Evolutionary conservation across 495 filamentous ascomycete genomes (phyloP).

Genomic region (Aspergillus heteromorphus): DNA sequence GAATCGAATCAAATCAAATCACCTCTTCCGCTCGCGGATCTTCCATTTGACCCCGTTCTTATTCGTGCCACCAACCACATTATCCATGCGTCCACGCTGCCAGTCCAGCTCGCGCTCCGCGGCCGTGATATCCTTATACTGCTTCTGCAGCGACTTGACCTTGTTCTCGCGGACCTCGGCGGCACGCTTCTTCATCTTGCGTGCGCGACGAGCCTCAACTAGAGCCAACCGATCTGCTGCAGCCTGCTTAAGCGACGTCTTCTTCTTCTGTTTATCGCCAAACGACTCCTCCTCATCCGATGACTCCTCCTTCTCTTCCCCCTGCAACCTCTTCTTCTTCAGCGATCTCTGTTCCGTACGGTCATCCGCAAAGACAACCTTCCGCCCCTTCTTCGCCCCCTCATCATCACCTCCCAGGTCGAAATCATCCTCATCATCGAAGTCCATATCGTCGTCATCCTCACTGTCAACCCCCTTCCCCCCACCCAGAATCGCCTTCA

Average conservation of each 20-base stretch:
- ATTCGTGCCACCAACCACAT: constrained; percentile 71
- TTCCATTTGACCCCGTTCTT: constrained; percentile 81
- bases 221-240: constrained; percentile 37
- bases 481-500: constrained; percentile 24
- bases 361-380: constrained; percentile 54
- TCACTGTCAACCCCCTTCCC: constrained; percentile 19
- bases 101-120: constrained; percentile 74
- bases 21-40: constrained; percentile 67
- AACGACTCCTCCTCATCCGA: constrained; percentile 28
- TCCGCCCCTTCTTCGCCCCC: constrained; percentile 29
- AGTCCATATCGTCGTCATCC: constrained; percentile 25
- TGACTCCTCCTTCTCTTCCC: constrained; percentile 20
- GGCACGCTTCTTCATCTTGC: constrained; percentile 45
- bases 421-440: constrained; percentile 28
- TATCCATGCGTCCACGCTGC: constrained; percentile 75
- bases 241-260: constrained; percentile 35
- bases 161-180: constrained; percentile 47
- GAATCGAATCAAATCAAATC: constrained; percentile 3
- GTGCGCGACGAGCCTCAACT: constrained; percentile 36
- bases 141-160: constrained; percentile 60
- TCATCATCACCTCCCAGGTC: constrained; percentile 16
- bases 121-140: constrained; percentile 61
- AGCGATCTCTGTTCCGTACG: constrained; percentile 44
- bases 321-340: constrained; percentile 19
- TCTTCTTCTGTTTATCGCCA: constrained; percentile 20